These are phyloP conservation scores for Nannochloropsis salina DNA, from an alignment of 108 stramenopile species.

Conservation along the genomic window DNA sequence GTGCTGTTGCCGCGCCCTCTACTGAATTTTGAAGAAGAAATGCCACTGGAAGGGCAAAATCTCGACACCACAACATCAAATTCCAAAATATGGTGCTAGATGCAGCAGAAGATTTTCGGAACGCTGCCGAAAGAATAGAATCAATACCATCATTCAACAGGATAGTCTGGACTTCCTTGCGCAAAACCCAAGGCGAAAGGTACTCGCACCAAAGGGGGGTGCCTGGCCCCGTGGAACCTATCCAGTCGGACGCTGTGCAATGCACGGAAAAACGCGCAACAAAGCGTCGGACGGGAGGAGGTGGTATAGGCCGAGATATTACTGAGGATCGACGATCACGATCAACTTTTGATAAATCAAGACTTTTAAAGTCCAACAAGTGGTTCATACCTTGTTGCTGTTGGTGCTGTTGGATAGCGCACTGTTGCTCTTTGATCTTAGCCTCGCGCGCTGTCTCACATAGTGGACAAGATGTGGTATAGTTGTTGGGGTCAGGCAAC, in stretches of 20 bases:
- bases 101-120: constrained; percentile 28
- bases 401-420: neutral
- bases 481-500: constrained; percentile 42
- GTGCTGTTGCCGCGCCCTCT: constrained; percentile 9
- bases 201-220: constrained; percentile 56
- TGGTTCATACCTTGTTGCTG: neutral
- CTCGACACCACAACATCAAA: constrained; percentile 45
- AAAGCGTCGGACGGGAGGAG: constrained; percentile 32
- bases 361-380: neutral
- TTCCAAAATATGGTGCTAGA: constrained; percentile 54
- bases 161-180: constrained; percentile 54
- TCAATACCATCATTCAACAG: constrained; percentile 47
- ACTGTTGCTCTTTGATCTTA: neutral
- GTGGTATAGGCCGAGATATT: neutral
- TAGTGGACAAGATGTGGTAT: constrained; percentile 39
- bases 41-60: constrained; percentile 45
- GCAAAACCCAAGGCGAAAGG: constrained; percentile 55
- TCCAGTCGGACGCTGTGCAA: constrained; percentile 38
- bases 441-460: neutral
- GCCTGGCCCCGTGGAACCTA: constrained; percentile 45
- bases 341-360: neutral
- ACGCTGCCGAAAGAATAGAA: constrained; percentile 36
- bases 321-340: neutral
- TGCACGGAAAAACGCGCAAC: constrained; percentile 42
- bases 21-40: constrained; percentile 38